Evolutionary conservation across 371 early-diverging fungal genomes (phyloP).

Genomic region (Mucor sp.): DNA sequence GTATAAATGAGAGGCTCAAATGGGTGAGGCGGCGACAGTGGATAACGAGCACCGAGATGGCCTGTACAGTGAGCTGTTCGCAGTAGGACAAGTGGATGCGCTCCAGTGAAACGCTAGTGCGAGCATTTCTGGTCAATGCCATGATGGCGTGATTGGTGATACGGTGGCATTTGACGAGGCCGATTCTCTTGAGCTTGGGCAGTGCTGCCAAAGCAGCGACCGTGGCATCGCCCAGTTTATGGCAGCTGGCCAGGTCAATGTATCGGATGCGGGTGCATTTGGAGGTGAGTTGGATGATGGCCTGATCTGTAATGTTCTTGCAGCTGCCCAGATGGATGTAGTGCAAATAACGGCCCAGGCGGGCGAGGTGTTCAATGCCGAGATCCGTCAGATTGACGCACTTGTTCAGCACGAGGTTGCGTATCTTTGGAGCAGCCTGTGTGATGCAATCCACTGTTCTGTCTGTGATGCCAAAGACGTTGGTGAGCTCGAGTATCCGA

Average conservation of each 20-base stretch:
- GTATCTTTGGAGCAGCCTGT: slow-evolving; percentile 58
- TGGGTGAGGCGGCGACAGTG: slow-evolving; percentile 61
- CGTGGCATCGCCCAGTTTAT: slow-evolving; percentile 55
- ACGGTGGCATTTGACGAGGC: slow-evolving; percentile 63
- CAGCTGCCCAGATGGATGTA: slow-evolving; percentile 68
- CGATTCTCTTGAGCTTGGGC: slow-evolving; percentile 62
- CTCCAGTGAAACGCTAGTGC: slow-evolving; percentile 58
- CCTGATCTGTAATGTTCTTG: slow-evolving; percentile 54
- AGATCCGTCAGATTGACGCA: slow-evolving; percentile 57
- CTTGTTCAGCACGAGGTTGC: slow-evolving; percentile 62
- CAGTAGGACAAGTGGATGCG: slow-evolving; percentile 69
- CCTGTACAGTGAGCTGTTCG: slow-evolving; percentile 47
- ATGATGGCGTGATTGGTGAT: slow-evolving; percentile 63
- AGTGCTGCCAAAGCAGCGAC: slow-evolving; percentile 59
- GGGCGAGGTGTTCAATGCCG: slow-evolving; percentile 51
- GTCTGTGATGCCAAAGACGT: slow-evolving; percentile 54
- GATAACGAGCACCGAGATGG: slow-evolving; percentile 56
- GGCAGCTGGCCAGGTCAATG: slow-evolving; percentile 64
- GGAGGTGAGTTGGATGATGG: slow-evolving; percentile 50
- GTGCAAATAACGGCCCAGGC: slow-evolving; percentile 60
- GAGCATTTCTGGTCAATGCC: slow-evolving; percentile 50
- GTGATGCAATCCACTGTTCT: slow-evolving; percentile 51
- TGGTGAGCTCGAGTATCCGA: slow-evolving; percentile 63
- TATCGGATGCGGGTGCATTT: slow-evolving; percentile 67
- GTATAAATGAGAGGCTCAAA: slow-evolving; percentile 62